Base-by-base conservation (phyloP, 2,329 filamentous ascomycete genomes). In the Graphiopsis chlorocephala region DNA sequence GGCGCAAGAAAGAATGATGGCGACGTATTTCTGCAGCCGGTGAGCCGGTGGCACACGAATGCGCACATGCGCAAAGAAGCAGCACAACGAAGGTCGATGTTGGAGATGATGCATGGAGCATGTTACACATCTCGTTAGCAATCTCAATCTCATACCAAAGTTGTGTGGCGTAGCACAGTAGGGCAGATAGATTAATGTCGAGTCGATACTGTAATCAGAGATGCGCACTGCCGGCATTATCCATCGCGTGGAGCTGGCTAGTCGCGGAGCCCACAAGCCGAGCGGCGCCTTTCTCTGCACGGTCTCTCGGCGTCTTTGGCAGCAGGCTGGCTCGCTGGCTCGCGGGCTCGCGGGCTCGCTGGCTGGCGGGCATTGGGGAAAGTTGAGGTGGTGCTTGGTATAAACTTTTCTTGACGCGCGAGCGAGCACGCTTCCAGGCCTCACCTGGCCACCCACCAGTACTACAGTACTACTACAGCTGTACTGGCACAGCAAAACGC, bases 351-450 rank as follows among this genome's bases (percentile, higher is more conserved):
- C n/a, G n/a, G n/a, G n/a, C n/a, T n/a, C n/a, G n/a, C n/a, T n/a
- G 20, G 28, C 25, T n/a, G 25, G 52, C 17, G 23, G 29, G 53
- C 56, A 59, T 59, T 59, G 56, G 56, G 56, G 56, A 59, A 59
- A 38, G 52, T 56, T 56, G n/a, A n/a, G n/a, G n/a, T n/a, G n/a
- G n/a, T n/a, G n/a, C n/a, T 35, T 56, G 26, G 28, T 56, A 29
- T 45, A 45, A 45, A 45, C 38, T 45, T 45, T 53, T 53, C 50
- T 53, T 53, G 50, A 29, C 50, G 47, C 47, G 47, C n/a, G 25
- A 14, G n/a, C 23, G 23, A 26, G 7, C 23, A 45, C 15, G 25
- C 53, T 56, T 45, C 56, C 56, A 59, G 56, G 38, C 35, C 50
- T 31, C 26, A n/a, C 56, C 28, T 29, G 29, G 15, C 5, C 20